phyloP scores from a whole-genome alignment of 2,329 filamentous ascomycete species.

The Monilinia laxa region DNA sequence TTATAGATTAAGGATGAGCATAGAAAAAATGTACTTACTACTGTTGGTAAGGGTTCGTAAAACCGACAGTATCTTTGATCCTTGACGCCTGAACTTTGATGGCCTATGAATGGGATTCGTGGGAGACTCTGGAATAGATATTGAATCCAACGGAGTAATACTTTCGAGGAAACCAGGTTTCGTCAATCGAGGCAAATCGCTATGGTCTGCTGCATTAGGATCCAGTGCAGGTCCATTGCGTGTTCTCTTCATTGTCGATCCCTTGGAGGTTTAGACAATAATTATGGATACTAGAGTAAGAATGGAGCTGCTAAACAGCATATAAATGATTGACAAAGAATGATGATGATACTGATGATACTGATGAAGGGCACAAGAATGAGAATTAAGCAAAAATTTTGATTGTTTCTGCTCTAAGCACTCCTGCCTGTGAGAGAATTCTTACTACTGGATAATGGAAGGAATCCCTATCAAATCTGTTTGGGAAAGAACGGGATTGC shows the following conservation, averaged over 20 bases:
- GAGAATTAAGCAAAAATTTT: neutral
- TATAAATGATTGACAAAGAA: conserved; percentile 16
- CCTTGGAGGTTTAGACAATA: neutral
- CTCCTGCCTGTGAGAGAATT: neutral
- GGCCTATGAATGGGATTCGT: conserved; percentile 31
- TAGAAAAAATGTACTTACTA: conserved; percentile 28
- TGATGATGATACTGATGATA: conserved; percentile 11
- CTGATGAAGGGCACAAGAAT: neutral
- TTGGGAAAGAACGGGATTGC: conserved; percentile 9
- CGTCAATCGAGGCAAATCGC: neutral
- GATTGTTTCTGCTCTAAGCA: neutral
- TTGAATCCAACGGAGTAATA: neutral
- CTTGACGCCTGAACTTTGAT: conserved; percentile 45
- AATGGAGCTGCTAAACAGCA: conserved; percentile 18
- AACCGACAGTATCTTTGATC: conserved; percentile 46
- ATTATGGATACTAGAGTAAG: conserved; percentile 21
- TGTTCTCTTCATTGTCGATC: conserved; percentile 31
- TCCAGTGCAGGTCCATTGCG: conserved; percentile 25
- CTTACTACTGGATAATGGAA: neutral
- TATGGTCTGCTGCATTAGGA: conserved; percentile 16
- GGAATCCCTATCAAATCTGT: neutral
- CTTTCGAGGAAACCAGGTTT: conserved; percentile 4
- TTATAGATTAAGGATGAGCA: neutral
- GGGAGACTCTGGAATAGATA: conserved; percentile 35
- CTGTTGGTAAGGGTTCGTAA: conserved; percentile 47